A percentile compares a stretch with the other conserved stretches of the same genome.
Evolutionary conservation across 805 yeast species (phyloP).

Genomic region (Nematodospora valgi): DNA sequence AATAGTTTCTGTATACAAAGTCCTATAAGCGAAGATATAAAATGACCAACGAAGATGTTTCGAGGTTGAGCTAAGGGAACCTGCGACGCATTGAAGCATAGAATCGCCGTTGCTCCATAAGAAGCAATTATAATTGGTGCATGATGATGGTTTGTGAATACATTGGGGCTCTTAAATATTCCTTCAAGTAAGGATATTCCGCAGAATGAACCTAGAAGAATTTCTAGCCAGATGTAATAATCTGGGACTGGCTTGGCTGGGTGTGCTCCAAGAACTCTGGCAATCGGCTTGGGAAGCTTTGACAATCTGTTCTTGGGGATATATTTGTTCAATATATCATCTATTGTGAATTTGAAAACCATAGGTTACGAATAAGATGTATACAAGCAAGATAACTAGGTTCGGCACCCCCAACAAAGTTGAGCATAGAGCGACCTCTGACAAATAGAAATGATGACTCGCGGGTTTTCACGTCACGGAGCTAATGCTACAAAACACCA

Average conservation of each 20-base stretch:
- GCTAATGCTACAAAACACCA: too few relatives aligned
- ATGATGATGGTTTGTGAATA: constrained; percentile 37
- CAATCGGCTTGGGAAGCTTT: constrained; percentile 30
- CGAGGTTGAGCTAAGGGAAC: constrained; percentile 68
- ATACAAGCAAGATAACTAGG: too few relatives aligned
- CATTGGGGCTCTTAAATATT: constrained; percentile 35
- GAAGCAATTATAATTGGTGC: constrained; percentile 52
- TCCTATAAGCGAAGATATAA: constrained; percentile 51
- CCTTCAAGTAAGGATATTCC: constrained; percentile 47
- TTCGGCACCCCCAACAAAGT: too few relatives aligned
- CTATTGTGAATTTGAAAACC: constrained; percentile 39
- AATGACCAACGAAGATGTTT: constrained; percentile 54
- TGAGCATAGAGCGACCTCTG: too few relatives aligned
- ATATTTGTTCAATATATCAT: constrained; percentile 24
- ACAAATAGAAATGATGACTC: too few relatives aligned
- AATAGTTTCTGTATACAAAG: constrained; percentile 54
- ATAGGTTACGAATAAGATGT: too few relatives aligned
- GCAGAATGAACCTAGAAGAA: constrained; percentile 42
- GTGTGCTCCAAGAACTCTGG: constrained; percentile 40
- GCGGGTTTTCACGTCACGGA: too few relatives aligned
- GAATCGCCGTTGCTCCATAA: constrained; percentile 62
- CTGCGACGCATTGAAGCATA: constrained; percentile 51
- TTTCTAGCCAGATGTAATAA: constrained; percentile 44
- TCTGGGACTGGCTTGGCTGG: constrained; percentile 29
- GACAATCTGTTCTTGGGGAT: constrained; percentile 24